Evolutionary conservation across 75 land plant genomes (phyloP), one percentile per base, ranked within the genome.

Genomic region (Pinus albicaulis): DNA sequence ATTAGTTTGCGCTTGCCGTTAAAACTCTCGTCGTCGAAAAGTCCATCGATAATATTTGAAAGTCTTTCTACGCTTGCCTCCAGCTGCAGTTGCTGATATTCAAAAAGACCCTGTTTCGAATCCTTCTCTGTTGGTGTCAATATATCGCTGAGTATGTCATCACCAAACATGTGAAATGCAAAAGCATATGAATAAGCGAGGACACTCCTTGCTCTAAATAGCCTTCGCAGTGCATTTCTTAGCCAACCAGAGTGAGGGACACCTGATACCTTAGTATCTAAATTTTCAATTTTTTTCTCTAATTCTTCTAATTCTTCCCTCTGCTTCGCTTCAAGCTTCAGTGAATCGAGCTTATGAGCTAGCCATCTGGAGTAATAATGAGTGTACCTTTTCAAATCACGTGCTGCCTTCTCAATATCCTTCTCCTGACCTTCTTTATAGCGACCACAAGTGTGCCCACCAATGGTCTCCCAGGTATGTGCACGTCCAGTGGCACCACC

Each of bases 401-500:
- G 85, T 75, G 89, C 85, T 20, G 94, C 94, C 59, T 87, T 82
- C 70, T 90, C 92, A 71, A 86, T 80, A 38, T 86, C 83, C 58
- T 84, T 82, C 57, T 80, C 90, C 38, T 53, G 55, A 55, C 91
- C 91, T 68, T 88, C 92, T 80, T 86, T 88, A 77, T 83, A 93
- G 57, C 99, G 94, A 19, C 96, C 94, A 86, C 96, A 96, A 74
- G 92, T 91, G 62, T 96, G 96, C 5, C 92, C 90, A 31, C 76
- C 77, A 74, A 91, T 95, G 57, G 80, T 79, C 7, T 82, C 70
- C 89, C 90, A 91, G 41, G 85, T 91, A 73, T 96, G 99, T 20
- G 83, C 88, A 22, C 91, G 76, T 6, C 99, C 91, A 62, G 94
- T 93, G 23, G 99, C 91, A 58, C 87, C 86, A 64, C 95, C 98